Evolutionary conservation across 345 rosid species (phyloP), one percentile per base, ranked within the genome.

Genomic region (Eucalyptus tenuipes): DNA sequence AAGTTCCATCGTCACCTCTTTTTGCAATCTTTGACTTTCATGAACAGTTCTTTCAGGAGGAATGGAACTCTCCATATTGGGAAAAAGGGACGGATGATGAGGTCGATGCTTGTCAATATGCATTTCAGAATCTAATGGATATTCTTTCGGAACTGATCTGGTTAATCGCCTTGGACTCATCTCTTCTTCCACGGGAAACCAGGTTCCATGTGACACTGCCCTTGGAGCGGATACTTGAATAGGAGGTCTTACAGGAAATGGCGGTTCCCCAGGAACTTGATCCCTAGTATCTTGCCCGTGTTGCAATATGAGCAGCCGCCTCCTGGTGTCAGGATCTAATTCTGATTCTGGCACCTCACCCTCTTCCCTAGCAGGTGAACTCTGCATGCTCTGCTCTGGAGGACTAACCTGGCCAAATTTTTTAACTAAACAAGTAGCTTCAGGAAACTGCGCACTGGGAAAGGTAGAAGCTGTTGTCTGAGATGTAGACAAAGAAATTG

Each of bases 261-360:
- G 87, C 52, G 96, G 90, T 91, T 98, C 99, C 91, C 92, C 89
- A 52, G 97, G 92, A 79, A 92, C 88, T 89, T 91, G 92, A 87
- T 97, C 99, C 93, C 98, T 95, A 44, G 91, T 91, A 94, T 98
- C 99, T 93, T 96, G 97, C 89, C 99, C 99, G 85, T 98, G 98
- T 90, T 98, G 98, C 93, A 98, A 94, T 93, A 98, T 97, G 88
- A 98, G 99, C 89, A 98, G 99, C 91, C 98, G 91, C 95, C 99
- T 95, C 91, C 99, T 93, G 42, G 99, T 97, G 93, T 96, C 97
- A 50, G 99, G 99, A 94, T 98, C 99, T 91, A 98, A 90, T 91
- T 98, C 99, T 86, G 99, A 97, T 93, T 96, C 99, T 59, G 98
- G 99, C 80, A 97, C 99, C 93, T 98, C 99, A 68, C 99, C 99